Percentiles rank a stretch among this genome's conserved stretches.
Evolutionary conservation across 257 asterid species (phyloP).

Genomic region (Dorcoceras hygrometricum): DNA sequence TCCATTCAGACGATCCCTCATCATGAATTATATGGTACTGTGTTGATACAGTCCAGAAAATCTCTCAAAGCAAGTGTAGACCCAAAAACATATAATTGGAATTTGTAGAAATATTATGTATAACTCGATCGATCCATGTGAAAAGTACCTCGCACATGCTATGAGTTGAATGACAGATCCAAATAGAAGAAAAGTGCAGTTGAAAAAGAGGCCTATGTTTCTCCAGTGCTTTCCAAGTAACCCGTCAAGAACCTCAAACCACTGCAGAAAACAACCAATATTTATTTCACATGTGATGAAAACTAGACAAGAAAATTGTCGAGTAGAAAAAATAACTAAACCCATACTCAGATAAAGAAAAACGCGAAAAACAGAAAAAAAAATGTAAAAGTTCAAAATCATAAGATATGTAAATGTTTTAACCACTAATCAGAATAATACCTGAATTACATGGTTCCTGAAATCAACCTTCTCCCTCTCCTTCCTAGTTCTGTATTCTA

Average conservation of each 20-base stretch:
- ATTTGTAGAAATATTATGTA: not conserved
- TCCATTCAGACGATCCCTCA: too few relatives aligned
- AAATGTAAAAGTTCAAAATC: not conserved
- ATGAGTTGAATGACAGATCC: conserved; percentile 94
- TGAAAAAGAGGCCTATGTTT: conserved; percentile 77
- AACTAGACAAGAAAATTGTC: not conserved
- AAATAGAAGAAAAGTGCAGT: conserved; percentile 90
- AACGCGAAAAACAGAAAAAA: not conserved
- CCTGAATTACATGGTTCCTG: conserved; percentile 89
- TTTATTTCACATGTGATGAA: not conserved
- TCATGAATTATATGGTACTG: too few relatives aligned
- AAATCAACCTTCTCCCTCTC: conserved; percentile 89
- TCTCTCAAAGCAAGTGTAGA: too few relatives aligned
- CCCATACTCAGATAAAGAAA: not conserved
- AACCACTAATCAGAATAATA: conserved; percentile 9
- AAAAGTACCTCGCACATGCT: conserved; percentile 83
- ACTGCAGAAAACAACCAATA: conserved; percentile 35
- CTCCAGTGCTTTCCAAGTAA: conserved; percentile 88
- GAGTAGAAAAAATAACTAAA: not conserved
- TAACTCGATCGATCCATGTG: too few relatives aligned
- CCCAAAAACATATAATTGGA: too few relatives aligned
- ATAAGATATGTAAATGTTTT: not conserved
- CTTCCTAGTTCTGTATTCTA: conserved; percentile 82
- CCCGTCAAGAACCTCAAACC: conserved; percentile 98
- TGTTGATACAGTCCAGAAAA: too few relatives aligned